Base-by-base conservation (phyloP, 2,329 filamentous ascomycete species). In the Ilyonectria destructans region DNA sequence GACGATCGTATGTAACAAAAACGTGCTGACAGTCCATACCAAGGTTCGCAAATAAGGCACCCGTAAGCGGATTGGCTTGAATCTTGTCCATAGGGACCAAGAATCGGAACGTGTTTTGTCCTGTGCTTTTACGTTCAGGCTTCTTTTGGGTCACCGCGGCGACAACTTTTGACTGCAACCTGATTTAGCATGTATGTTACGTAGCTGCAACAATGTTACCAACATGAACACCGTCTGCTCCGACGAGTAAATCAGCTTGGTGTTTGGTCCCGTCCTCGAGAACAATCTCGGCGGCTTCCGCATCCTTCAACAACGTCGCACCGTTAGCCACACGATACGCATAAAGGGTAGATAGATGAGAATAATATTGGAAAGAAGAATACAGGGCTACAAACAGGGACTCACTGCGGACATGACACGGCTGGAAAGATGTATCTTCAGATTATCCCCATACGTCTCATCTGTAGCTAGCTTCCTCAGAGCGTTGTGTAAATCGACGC, bases 331-430 rank as follows among this genome's bases (percentile, higher is more conserved):
- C 6, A 17, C 17, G 12, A 17, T 17, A 40, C 37, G n/a, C n/a
- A n/a, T n/a, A n/a, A n/a, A n/a, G n/a, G n/a, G n/a, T n/a, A n/a
- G n/a, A n/a, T n/a, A n/a, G n/a, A n/a, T n/a, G n/a, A n/a, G n/a
- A n/a, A n/a, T n/a, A n/a, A n/a, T n/a, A n/a, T n/a, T n/a, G n/a
- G n/a, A n/a, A n/a, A n/a, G n/a, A n/a, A n/a, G n/a, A n/a, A n/a
- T n/a, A n/a, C n/a, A n/a, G n/a, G n/a, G n/a, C n/a, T n/a, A n/a
- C n/a, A n/a, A n/a, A n/a, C n/a, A n/a, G n/a, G n/a, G n/a, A n/a
- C n/a, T n/a, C n/a, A n/a, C n/a, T n/a, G 57, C 57, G 7, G 29
- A 59, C 17, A 59, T 12, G 5, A 59, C 57, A 17, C 57, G 57
- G n/a, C 43, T 49, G 17, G 45, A 49, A 3, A 59, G 13, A 15